Base-by-base conservation (phyloP, 148 eudicot genomes). In the Limonium bicolor region DNA sequence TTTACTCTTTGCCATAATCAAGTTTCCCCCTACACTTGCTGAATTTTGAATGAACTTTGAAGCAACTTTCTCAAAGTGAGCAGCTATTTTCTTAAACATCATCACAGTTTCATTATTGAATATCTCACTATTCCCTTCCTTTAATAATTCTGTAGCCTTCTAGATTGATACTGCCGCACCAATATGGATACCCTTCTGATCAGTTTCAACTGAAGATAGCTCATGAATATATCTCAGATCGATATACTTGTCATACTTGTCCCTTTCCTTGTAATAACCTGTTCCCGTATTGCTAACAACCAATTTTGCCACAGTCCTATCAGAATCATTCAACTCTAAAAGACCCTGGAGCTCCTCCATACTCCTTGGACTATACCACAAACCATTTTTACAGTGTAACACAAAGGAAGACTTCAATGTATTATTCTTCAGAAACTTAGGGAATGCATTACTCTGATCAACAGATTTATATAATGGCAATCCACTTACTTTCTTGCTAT, bases 1-100 rank as follows among this genome's bases (percentile, higher is more conserved):
- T 24, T 61, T 64, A 45, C 76, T 72, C 48, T 90, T 95, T 15
- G 97, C 93, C 95, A 90, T 90, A 9, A 81, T 67, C 47, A 90
- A 62, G 71, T 90, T 90, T 14, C 97, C 97, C 17, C 95, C 97
- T 27, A 90, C 20, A 55, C 95, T 90, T 13, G 82, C 97, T 34
- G 82, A 72, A 55, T 90, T 90, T 53, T 93, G 60, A 24, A 90
- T 48, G 27, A 59, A 76, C 27, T 55, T 65, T 1, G 93, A 64
- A 29, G 93, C 95, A 58, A 90, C 55, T 64, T 84, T 84, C 68
- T 90, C 93, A 58, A 84, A 48, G 60, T 90, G 95, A 24, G 56
- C 49, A 36, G 95, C 87, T 26, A 90, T 53, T 71, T 71, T 84
- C 7, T 25, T 43, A 9, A 66, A 55, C 49, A 90, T 21, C 38